Evolutionary conservation across 805 yeast genomes (phyloP), one percentile per base, ranked within the genome.

Genomic region (Candida sphagnicola): DNA sequence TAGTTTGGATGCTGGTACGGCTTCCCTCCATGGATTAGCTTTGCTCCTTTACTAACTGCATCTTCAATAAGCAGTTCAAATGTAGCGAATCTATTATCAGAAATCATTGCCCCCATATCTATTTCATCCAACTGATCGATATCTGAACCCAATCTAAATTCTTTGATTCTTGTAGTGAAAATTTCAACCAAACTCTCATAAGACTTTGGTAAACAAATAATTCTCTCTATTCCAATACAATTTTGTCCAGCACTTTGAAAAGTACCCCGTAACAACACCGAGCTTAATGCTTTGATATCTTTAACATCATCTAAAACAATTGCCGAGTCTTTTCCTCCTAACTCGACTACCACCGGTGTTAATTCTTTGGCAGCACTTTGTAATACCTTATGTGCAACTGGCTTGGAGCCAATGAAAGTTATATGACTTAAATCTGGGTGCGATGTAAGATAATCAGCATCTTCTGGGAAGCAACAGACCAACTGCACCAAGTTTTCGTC

Each of bases 191-290:
- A 62, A 31, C 62, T 52, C 16, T 78, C 82, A 61, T 93, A 90
- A 18, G 79, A 77, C 30, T 68, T 67, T 4, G 84, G 85, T 32
- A 87, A 72, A 26, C 90, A 88, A 45, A 93, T 82, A 5, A 93
- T 95, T 41, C 99, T 74, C 65, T 93, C 99, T 39, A 93, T 85
- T 28, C 99, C 98, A 53, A 93, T 93, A 66, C 99, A 93, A 58
- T 93, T 93, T 64, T 93, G 99, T 10, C 99, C 99, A 0, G 96
- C 85, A 38, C 95, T 85, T 65, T 93, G 99, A 68, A 91, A 93
- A 0, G 96, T 83, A 25, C 99, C 99, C 54, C 99, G 75, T 83
- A 93, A 75, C 28, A 93, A 74, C 18, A 89, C 80, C 12, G 96
- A 86, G 0, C 72, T 53, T 16, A 68, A 49, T 0, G 95, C 81